Base-by-base conservation (phyloP, 177 flowering plant species). In the Vitis hybrid region DNA sequence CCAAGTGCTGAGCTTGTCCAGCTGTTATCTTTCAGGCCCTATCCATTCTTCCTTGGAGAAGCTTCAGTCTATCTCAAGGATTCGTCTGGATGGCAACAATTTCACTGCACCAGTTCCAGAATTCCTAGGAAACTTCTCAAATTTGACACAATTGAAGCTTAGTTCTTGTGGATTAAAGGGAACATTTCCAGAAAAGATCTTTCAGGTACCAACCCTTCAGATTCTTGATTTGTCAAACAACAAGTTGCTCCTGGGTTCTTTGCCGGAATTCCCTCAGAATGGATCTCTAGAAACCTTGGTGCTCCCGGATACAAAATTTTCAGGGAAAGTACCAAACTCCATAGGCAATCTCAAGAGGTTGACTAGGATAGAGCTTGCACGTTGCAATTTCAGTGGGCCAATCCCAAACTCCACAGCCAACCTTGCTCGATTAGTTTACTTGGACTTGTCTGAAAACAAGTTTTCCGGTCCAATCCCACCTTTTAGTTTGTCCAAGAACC, bases 221-320 rank as follows among this genome's bases (percentile, higher is more conserved):
- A 33, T 5, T 33, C 39, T 33, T 33, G 39, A 33, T 33, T 33
- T 33, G 7, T 33, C 39, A 33, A 33, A 33, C 39, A 33, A 33
- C 6, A 33, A 5, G 39, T 33, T 33, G 6, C 75, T 77, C n/a
- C 4, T n/a, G 8, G 82, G 74, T 31, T 26, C 19, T 55, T 69
- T 77, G 72, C 82, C 74, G 11, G 71, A 70, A 68, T 77, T 77
- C 51, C 67, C 75, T 10, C 22, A 9, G 18, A 55, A 74, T 10
- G 55, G 61, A 10, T 22, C 71, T 11, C 77, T 80, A 21, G 45
- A 39, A 29, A 26, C 31, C 29, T 50, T 80, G 62, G 31, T 59
- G 10, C 60, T 80, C 3, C 21, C 65, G 1, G 5, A 0, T 19
- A 72, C 79, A 6, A 74, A 19, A 5, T 74, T 79, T 49, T 11